A percentile compares a stretch with the other conserved stretches of the same genome.
Evolutionary conservation across 495 filamentous ascomycete species (phyloP).

Genomic region (Aspergillus indologenus): DNA sequence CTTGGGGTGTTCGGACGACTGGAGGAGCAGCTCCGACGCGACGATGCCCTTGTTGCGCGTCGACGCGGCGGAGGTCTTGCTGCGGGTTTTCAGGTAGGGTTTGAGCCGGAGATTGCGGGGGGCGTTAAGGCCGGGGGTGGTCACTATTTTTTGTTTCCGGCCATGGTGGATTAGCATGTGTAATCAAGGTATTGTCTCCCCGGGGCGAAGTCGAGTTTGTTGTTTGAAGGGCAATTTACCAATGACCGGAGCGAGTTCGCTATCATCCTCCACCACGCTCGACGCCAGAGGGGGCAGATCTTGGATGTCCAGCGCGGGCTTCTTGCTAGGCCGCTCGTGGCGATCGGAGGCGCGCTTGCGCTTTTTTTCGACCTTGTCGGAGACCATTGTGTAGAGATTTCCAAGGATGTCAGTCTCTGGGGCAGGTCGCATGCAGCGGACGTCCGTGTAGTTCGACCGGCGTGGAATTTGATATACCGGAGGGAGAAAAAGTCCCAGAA

Average conservation of each 20-base stretch:
- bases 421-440: neutral
- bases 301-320: slow-evolving; percentile 52
- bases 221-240: slow-evolving; percentile 42
- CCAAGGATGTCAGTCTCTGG: no score
- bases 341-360: slow-evolving; percentile 62
- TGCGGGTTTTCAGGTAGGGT: slow-evolving; percentile 58
- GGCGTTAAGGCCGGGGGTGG: slow-evolving; percentile 63
- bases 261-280: slow-evolving; percentile 55
- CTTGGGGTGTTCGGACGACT: slow-evolving; percentile 69
- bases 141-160: slow-evolving; percentile 50
- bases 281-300: slow-evolving; percentile 47
- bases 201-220: no score
- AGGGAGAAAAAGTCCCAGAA: slow-evolving; percentile 23
- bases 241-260: slow-evolving; percentile 62
- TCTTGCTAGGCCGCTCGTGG: slow-evolving; percentile 59
- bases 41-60: slow-evolving; percentile 42
- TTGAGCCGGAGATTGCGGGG: slow-evolving; percentile 56
- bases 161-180: slow-evolving; percentile 2
- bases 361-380: slow-evolving; percentile 61
- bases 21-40: slow-evolving; percentile 67
- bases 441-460: neutral
- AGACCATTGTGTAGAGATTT: slow-evolving; percentile 46
- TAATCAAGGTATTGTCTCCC: no score
- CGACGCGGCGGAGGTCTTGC: slow-evolving; percentile 34
- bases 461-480: neutral